A percentile compares a stretch with the other conserved stretches of the same genome.
Conservation (phyloP, 2,329 filamentous ascomycete genomes). For the Hymenoscyphus salicellus region DNA sequence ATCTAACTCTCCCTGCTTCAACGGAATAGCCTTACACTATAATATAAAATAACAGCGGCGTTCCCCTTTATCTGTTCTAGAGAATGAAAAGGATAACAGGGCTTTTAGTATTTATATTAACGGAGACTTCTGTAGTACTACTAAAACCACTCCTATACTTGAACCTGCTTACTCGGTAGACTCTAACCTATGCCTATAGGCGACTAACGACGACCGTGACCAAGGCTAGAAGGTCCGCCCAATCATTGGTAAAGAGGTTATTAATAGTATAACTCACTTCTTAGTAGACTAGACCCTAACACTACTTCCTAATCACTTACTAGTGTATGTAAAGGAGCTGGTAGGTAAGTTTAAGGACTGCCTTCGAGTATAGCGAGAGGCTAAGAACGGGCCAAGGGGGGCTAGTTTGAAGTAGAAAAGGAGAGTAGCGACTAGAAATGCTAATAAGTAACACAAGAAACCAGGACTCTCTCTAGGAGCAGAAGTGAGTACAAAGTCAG, state of each 20-base stretch:
- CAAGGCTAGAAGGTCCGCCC: background rate
- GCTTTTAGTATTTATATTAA: background rate
- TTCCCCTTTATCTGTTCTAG: background rate
- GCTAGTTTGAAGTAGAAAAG: background rate
- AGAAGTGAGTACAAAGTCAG: background rate
- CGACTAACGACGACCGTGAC: background rate
- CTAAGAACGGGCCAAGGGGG: background rate
- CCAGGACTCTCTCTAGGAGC: background rate
- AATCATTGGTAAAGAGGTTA: constrained; percentile 8
- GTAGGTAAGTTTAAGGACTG: constrained; percentile 7
- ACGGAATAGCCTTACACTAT: background rate
- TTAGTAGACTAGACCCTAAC: constrained; percentile 3
- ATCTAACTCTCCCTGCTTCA: background rate
- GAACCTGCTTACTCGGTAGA: background rate
- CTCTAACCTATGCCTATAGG: background rate
- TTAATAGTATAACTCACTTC: constrained; percentile 3
- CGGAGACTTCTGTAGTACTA: background rate
- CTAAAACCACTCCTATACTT: background rate
- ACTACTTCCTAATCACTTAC: background rate
- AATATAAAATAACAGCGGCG: background rate
- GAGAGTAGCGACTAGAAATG: background rate
- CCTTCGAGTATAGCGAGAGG: background rate
- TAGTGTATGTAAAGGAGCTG: constrained; percentile 1
- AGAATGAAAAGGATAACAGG: background rate
- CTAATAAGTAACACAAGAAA: background rate